Evolutionary conservation across 2,329 filamentous ascomycete species (phyloP).

Genomic region (Penicillium sp.): DNA sequence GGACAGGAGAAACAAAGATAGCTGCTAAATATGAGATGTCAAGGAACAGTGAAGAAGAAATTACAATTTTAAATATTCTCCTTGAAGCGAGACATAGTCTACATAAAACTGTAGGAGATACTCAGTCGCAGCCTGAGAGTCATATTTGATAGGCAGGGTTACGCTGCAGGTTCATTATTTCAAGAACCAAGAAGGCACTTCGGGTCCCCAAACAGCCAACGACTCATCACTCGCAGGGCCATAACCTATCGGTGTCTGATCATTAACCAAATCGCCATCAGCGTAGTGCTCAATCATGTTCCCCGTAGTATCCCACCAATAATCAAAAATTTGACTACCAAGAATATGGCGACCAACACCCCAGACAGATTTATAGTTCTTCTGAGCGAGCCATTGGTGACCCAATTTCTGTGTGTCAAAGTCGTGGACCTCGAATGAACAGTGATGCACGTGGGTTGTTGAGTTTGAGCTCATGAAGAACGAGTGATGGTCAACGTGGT

Average conservation of each 20-base stretch:
- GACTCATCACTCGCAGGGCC: conserved; percentile 34
- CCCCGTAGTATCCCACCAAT: conserved; percentile 47
- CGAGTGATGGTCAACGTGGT: conserved; percentile 53
- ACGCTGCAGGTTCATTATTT: conserved; percentile 14
- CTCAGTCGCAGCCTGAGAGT: not conserved
- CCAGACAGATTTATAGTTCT: conserved; percentile 50
- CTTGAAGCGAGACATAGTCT: too few relatives aligned
- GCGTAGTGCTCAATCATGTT: conserved; percentile 46
- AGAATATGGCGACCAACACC: conserved; percentile 53
- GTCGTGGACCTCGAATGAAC: conserved; percentile 53
- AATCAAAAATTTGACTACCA: conserved; percentile 55
- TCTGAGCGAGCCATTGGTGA: conserved; percentile 51
- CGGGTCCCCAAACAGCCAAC: conserved; percentile 37
- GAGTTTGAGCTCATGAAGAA: conserved; percentile 49
- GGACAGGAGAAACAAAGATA: too few relatives aligned
- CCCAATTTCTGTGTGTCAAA: conserved; percentile 54
- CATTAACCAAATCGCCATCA: conserved; percentile 54
- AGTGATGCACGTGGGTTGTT: conserved; percentile 50
- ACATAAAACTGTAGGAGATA: too few relatives aligned
- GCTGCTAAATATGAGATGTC: too few relatives aligned
- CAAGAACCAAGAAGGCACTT: conserved; percentile 36
- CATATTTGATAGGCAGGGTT: not conserved
- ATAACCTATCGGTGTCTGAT: conserved; percentile 36
- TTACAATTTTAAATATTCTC: too few relatives aligned
- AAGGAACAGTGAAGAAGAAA: too few relatives aligned